phyloP scores from a whole-genome alignment of 2,329 filamentous ascomycete genomes.

The Talaromyces sp. region DNA sequence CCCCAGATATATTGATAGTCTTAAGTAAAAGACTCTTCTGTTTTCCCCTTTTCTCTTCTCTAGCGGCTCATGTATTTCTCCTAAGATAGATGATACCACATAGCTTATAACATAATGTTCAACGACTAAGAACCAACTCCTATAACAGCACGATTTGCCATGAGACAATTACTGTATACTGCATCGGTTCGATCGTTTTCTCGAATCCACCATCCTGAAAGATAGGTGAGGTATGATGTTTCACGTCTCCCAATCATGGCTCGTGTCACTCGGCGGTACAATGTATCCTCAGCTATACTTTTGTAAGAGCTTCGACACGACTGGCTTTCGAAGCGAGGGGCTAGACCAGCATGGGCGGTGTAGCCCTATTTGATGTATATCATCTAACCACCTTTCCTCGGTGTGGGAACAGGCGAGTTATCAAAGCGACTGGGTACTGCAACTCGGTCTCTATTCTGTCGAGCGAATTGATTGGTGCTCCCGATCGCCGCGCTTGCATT shows the following conservation, averaged over 20 bases:
- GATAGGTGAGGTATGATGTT: neutral
- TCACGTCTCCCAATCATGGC: neutral
- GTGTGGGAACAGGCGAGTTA: constrained; percentile 25
- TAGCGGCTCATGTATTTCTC: neutral
- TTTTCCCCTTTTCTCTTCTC: neutral
- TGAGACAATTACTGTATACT: neutral
- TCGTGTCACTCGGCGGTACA: neutral
- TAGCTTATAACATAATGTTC: constrained; percentile 1
- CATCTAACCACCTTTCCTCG: constrained; percentile 32
- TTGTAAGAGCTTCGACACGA: neutral
- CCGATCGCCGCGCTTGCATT: constrained; percentile 40
- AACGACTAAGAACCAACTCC: constrained; percentile 4
- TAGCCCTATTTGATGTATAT: neutral
- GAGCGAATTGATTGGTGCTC: constrained; percentile 28
- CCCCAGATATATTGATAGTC: constrained; percentile 4
- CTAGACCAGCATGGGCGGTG: neutral
- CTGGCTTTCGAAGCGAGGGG: neutral
- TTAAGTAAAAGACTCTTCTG: neutral
- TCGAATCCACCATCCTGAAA: neutral
- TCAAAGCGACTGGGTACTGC: constrained; percentile 22
- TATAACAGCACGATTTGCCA: neutral
- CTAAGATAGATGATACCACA: neutral
- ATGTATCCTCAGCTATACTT: neutral
- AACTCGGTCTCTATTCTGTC: constrained; percentile 20
- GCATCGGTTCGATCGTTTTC: neutral